Evolutionary conservation across 805 yeast genomes (phyloP), one percentile per base, ranked within the genome.

Genomic region (Cyberlindnera galapagoensis): DNA sequence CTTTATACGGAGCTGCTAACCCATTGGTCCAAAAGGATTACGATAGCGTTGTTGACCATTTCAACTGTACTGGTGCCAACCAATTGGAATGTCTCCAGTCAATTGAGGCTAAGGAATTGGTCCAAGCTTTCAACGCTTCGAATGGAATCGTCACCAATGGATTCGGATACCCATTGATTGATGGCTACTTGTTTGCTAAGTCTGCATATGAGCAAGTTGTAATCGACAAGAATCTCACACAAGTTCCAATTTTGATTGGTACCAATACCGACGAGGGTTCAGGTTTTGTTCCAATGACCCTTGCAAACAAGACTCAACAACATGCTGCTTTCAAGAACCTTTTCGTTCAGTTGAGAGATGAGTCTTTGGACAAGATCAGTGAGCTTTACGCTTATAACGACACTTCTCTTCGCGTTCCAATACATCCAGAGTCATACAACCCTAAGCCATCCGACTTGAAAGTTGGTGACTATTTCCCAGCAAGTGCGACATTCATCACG

Each of bases 181-280:
- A 44, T 32, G 42, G 42, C 26, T 39, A 44, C 25, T 18, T 44
- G 9, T 8, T 41, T 20, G 39, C 42, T 30, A 35, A 31, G 24
- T 39, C 40, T 4, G 35, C 40, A 4, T 42, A 35, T 18, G 26
- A 31, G 9, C 21, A 36, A 4, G 33, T 36, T 13, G 19, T 7
- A 9, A 23, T 11, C 16, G 46, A 44, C 23, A 35, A 39, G 10
- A n/a, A n/a, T n/a, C 42, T 33, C 25, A 39, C 42, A 10, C 41
- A 46, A 22, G 43, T 44, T 18, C 47, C 49, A 9, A 20, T 47
- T 4, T 29, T 49, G 16, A 42, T 49, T 16, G 54, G 54, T 3
- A 33, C 44, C 3, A 46, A 42, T 28, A 38, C 50, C 7, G 54
- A 49, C 21, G 46, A 47, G 15, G 52, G 52, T 9, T 26, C 32